phyloP scores from a whole-genome alignment of 148 eudicot species.

The Rhododendron kiyosumense region DNA sequence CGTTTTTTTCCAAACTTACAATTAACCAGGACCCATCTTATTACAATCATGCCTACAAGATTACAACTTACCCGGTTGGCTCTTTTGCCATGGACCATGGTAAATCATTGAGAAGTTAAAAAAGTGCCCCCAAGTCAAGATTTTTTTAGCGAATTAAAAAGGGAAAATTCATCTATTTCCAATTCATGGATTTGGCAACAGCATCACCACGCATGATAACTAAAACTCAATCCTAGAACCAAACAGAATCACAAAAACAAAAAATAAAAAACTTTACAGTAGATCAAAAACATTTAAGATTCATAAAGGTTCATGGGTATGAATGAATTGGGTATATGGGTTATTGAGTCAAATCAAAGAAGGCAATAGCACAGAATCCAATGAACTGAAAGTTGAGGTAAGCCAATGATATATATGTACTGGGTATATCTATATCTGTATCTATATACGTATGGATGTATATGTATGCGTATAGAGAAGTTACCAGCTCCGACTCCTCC shows the following conservation, averaged over 20 bases:
- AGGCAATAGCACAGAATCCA: neutral
- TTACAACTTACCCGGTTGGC: neutral
- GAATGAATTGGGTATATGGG: neutral
- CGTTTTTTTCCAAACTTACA: neutral
- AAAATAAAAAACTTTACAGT: neutral
- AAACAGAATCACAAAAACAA: neutral
- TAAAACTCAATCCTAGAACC: neutral
- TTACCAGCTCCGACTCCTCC: constrained; percentile 95
- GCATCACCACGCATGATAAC: neutral
- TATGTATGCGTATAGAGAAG: neutral
- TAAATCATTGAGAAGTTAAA: neutral
- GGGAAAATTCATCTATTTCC: neutral
- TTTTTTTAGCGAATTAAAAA: neutral
- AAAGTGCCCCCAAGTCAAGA: neutral
- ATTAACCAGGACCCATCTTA: neutral
- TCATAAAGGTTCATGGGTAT: neutral
- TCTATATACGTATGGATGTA: neutral
- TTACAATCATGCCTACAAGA: neutral
- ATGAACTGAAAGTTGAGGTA: neutral
- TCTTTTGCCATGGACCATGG: neutral
- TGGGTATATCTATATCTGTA: neutral
- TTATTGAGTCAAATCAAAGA: neutral
- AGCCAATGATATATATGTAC: neutral
- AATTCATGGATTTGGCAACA: neutral
- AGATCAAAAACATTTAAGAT: neutral